Conservation (phyloP, 306 rosid species). For the Dryas alaskensis region DNA sequence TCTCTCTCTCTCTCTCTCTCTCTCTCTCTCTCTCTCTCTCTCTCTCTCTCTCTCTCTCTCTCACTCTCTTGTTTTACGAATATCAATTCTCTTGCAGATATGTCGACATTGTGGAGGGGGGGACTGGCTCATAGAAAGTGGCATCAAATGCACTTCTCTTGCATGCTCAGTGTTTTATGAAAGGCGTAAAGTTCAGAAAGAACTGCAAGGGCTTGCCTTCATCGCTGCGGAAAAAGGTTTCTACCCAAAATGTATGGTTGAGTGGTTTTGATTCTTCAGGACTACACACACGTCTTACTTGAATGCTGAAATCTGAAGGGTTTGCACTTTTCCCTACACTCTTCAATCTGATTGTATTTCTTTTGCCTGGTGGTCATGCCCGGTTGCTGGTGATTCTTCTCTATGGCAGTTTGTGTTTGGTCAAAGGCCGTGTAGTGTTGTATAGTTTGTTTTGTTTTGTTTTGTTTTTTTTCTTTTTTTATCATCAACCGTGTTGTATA, state of each 20-base stretch:
- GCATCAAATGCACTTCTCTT: slow-evolving; percentile 79
- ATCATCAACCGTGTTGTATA: neutral
- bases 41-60: no score
- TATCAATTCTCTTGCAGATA: slow-evolving; percentile 42
- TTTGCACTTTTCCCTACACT: neutral
- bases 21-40: no score
- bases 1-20: no score
- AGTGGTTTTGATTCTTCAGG: slow-evolving; percentile 60
- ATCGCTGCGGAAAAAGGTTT: slow-evolving; percentile 66
- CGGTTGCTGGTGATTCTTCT: no score
- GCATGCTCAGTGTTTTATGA: slow-evolving; percentile 81
- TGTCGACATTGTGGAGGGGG: slow-evolving; percentile 94
- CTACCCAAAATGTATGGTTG: slow-evolving; percentile 65
- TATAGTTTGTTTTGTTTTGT: no score
- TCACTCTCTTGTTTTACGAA: no score
- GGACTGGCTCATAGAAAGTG: slow-evolving; percentile 57
- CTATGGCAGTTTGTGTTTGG: no score
- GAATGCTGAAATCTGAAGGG: neutral
- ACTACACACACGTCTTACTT: neutral
- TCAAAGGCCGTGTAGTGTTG: no score
- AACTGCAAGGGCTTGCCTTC: slow-evolving; percentile 58
- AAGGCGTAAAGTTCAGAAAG: slow-evolving; percentile 82
- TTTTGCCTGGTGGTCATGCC: no score
- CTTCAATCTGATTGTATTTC: neutral
- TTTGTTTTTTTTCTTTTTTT: no score